Evolutionary conservation across 495 filamentous ascomycete genomes (phyloP).

Genomic region (Aspergillus sclerotiicarbonarius): DNA sequence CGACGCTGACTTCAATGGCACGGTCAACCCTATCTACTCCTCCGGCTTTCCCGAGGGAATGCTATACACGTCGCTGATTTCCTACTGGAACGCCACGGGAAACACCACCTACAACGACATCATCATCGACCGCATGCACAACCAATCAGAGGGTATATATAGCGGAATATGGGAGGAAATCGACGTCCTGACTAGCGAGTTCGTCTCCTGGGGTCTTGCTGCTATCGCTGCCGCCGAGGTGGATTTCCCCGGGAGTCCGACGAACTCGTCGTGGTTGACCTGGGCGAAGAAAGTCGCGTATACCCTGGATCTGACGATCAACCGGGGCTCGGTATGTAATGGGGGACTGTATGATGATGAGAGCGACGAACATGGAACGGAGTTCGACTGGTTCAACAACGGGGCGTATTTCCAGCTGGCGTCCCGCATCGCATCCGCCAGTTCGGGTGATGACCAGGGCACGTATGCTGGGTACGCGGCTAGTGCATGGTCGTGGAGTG

Average conservation of each 20-base stretch:
- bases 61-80: not conserved
- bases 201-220: not conserved
- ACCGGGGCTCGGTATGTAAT: not conserved
- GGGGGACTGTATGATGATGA: not conserved
- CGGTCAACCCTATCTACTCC: not conserved
- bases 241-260: not conserved
- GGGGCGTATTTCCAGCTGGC: not conserved
- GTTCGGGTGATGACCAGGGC: not conserved
- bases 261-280: not conserved
- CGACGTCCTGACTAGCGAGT: not conserved
- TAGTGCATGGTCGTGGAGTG: not conserved
- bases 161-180: not conserved
- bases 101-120: not conserved
- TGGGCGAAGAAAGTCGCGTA: not conserved
- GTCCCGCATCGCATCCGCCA: not conserved
- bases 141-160: not conserved
- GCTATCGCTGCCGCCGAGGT: not conserved
- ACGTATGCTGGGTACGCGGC: not conserved
- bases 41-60: not conserved
- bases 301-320: not conserved
- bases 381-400: not conserved
- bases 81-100: not conserved
- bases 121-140: not conserved
- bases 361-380: not conserved
- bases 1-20: not conserved